Base-by-base conservation (phyloP, 495 filamentous ascomycete species). In the Usnea hakonensis region DNA sequence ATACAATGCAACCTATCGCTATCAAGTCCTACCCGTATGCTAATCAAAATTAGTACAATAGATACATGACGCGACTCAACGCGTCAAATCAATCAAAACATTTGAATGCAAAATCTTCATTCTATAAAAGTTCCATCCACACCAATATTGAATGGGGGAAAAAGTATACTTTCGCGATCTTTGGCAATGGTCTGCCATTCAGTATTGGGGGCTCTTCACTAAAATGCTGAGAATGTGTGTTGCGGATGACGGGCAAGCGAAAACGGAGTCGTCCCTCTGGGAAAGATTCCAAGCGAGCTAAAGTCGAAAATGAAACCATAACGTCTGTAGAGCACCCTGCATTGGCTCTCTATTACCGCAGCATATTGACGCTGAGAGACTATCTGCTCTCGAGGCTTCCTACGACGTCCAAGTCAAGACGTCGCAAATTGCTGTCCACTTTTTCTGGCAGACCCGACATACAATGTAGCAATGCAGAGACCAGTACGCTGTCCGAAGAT, bases 291-390 rank as follows among this genome's bases (percentile, higher is more conserved):
- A 64, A 64, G 50, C 23, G 44, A 26, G 7, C 11, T 11, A 64
- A 26, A 30, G 30, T 36, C 21, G 44, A 58, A 36, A 44, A 9
- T 44, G 26, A 36, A 17, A 53, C 35, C 33, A 8, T 36, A 19
- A 53, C 55, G 26, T 28, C 48, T 52, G 35, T 52, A 19, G 56
- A 38, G 33, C 87, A 91, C 73, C 84, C 85, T 23, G 79, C 95
- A 33, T 80, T 97, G 56, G 82, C 78, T 52, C 79, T 84, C 63
- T 95, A 89, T 76, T 96, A 95, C 74, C 73, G 78, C 5, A 69
- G 81, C 36, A 79, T 90, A 17, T 70, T 84, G 38, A 85, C 87
- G 0, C 74, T 97, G 55, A 85, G 91, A 46, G 77, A 88, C 38
- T 92, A 91, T 73, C 76, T 94, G 55, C 71, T 84, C 32, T 75